These are phyloP conservation scores for Vigna trinervia DNA, from an alignment of 306 rosid species.

Conservation along the genomic window DNA sequence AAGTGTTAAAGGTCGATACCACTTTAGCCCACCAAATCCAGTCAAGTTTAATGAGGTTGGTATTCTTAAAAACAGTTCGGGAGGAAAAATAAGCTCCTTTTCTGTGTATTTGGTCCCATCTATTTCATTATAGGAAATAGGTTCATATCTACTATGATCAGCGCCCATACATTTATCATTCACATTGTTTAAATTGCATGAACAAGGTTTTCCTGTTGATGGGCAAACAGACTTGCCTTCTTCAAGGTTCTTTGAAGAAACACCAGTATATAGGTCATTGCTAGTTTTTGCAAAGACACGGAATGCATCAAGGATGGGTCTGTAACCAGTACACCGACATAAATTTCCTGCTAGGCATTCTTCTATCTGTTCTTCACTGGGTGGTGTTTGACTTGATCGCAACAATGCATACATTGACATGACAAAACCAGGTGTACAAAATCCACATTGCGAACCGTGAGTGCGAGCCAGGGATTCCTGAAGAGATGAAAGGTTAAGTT, in stretches of 20 bases:
- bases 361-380: conserved; percentile 84
- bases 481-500: conserved; percentile 32
- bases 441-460: conserved; percentile 98
- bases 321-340: conserved; percentile 97
- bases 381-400: conserved; percentile 80
- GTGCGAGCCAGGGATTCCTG: conserved; percentile 88
- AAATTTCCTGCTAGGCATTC: conserved; percentile 95
- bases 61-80: conserved; percentile 74
- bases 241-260: conserved; percentile 57
- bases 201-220: conserved; percentile 90
- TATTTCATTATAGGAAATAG: conserved; percentile 70
- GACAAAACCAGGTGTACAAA: conserved; percentile 94
- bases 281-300: conserved; percentile 84
- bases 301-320: conserved; percentile 95
- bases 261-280: conserved; percentile 63
- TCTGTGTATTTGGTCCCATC: conserved; percentile 84
- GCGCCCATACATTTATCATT: conserved; percentile 48
- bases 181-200: conserved; percentile 63
- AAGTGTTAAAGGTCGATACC: conserved; percentile 85
- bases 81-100: conserved; percentile 92
- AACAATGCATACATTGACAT: conserved; percentile 90
- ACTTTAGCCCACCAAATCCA: conserved; percentile 81
- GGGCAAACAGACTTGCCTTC: conserved; percentile 77
- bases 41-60: conserved; percentile 61
- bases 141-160: conserved; percentile 54